Evolutionary conservation across 805 yeast genomes (phyloP).

Genomic region (Suhomyces sp.): DNA sequence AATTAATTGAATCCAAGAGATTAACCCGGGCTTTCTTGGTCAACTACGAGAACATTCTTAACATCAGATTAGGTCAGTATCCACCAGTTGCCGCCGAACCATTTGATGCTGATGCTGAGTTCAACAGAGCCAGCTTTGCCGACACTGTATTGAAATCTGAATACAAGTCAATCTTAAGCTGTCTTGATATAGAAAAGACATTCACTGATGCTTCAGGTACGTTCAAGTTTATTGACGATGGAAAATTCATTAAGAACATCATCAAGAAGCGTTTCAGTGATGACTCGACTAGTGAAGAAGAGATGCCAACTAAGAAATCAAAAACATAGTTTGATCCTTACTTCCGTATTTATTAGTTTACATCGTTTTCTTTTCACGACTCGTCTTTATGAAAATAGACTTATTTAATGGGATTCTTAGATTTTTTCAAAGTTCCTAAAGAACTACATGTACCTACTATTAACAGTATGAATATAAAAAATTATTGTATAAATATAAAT

Average conservation of each 20-base stretch:
- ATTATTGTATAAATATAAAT: background rate
- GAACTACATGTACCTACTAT: too few relatives aligned
- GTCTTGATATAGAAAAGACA: conserved; percentile 29
- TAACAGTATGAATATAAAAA: too few relatives aligned
- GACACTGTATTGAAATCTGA: conserved; percentile 56
- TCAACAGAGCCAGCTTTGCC: conserved; percentile 45
- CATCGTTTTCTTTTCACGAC: background rate
- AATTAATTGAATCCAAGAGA: conserved; percentile 50
- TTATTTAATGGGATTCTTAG: too few relatives aligned
- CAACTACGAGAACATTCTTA: conserved; percentile 32
- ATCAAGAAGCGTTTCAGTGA: conserved; percentile 42
- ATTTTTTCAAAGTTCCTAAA: too few relatives aligned
- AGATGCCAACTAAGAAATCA: background rate
- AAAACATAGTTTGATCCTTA: background rate
- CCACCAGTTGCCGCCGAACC: conserved; percentile 35
- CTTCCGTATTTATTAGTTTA: background rate
- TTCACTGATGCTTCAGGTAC: conserved; percentile 19
- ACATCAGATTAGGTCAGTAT: conserved; percentile 44
- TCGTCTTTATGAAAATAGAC: too few relatives aligned
- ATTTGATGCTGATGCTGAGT: conserved; percentile 4
- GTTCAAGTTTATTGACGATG: conserved; percentile 53
- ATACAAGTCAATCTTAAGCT: conserved; percentile 44
- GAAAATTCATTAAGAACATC: conserved; percentile 55
- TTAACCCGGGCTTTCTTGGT: conserved; percentile 39
- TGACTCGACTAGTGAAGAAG: conserved; percentile 6